A percentile compares a stretch with the other conserved stretches of the same genome.
These are phyloP conservation scores for Manihot esculenta DNA, from an alignment of 441 rosid species.

Conservation along the genomic window DNA sequence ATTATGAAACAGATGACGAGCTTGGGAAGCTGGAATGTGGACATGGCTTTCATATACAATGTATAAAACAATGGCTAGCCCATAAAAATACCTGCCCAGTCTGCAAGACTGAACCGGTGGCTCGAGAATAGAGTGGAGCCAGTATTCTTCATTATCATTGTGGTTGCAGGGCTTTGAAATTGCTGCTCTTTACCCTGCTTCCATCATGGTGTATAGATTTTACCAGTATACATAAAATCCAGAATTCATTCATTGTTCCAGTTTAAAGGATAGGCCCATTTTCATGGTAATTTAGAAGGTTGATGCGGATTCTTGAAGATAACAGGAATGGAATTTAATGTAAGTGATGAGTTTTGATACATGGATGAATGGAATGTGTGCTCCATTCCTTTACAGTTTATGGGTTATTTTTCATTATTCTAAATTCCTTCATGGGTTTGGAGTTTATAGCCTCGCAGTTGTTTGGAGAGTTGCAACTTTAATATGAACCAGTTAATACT, in stretches of 20 bases:
- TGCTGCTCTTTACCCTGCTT: conserved; percentile 11
- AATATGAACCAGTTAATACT: too few species aligned
- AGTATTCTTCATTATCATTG: neutral
- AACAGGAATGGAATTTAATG: conserved; percentile 20
- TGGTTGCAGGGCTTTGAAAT: conserved; percentile 6
- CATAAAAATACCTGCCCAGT: conserved; percentile 84
- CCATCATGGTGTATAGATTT: conserved; percentile 33
- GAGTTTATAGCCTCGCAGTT: too few species aligned
- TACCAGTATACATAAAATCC: conserved; percentile 24
- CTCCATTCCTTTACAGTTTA: conserved; percentile 1
- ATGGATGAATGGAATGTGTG: conserved; percentile 14
- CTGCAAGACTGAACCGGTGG: conserved; percentile 53
- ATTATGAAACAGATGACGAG: conserved; percentile 62
- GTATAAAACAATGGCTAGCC: conserved; percentile 83
- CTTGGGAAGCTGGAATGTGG: conserved; percentile 74
- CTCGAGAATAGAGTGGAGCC: conserved; percentile 35
- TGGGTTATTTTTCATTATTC: neutral
- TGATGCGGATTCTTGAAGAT: conserved; percentile 19
- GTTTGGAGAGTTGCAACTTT: too few species aligned
- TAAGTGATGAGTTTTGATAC: conserved; percentile 3
- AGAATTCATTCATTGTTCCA: conserved; percentile 32
- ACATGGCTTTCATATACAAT: conserved; percentile 73
- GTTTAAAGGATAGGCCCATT: too few species aligned
- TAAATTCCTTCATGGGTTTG: neutral
- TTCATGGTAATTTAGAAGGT: neutral